These are phyloP conservation scores for Fusarium buharicum DNA, from an alignment of 2,329 filamentous ascomycete genomes.

Conservation along the genomic window DNA sequence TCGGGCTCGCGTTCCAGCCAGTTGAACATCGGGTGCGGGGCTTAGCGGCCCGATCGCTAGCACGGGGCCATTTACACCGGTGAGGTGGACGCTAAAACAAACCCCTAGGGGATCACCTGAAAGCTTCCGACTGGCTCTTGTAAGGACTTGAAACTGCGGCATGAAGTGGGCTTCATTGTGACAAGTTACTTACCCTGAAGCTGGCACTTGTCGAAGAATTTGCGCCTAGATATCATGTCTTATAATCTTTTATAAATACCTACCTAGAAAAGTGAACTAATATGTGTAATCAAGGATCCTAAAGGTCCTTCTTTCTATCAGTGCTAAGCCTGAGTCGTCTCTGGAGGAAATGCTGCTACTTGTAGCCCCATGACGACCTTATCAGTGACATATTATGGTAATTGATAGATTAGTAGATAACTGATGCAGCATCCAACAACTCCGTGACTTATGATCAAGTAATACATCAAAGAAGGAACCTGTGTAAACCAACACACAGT, in stretches of 20 bases:
- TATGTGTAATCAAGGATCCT: no score
- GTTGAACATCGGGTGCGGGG: constrained; percentile 32
- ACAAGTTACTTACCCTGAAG: constrained; percentile 3
- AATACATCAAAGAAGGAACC: background rate
- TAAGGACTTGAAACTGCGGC: constrained; percentile 7
- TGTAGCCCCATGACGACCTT: no score
- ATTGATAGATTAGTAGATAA: no score
- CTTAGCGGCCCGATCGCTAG: constrained; percentile 36
- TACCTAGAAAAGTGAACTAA: no score
- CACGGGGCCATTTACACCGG: constrained; percentile 26
- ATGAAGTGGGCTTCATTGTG: background rate
- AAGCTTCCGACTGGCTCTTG: constrained; percentile 20
- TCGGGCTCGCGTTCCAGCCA: constrained; percentile 23
- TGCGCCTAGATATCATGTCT: background rate
- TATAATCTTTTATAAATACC: no score
- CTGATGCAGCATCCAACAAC: no score
- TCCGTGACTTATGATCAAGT: no score
- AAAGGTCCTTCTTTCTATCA: no score
- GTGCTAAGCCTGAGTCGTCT: no score
- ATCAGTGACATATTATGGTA: no score
- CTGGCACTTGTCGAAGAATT: background rate
- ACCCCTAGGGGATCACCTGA: constrained; percentile 15
- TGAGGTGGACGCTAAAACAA: constrained; percentile 35
- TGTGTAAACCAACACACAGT: background rate
- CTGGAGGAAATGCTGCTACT: no score